Percentiles rank a stretch among this genome's conserved stretches.
Conservation (phyloP, 371 early-diverging fungal species). For the Parasitella parasitica region DNA sequence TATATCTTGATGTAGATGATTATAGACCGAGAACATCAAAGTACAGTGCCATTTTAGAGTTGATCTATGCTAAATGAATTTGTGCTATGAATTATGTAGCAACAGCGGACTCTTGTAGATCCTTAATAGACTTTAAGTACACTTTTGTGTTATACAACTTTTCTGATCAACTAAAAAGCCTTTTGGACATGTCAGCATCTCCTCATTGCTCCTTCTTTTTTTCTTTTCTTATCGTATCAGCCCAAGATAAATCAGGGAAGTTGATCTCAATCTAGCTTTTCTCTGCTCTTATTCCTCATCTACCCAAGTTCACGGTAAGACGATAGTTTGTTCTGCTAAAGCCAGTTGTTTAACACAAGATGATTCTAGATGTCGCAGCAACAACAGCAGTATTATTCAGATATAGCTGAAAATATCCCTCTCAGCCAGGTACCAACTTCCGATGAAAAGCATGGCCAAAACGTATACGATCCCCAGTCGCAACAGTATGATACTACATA, state of each 20-base stretch:
- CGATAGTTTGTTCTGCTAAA: too few species aligned
- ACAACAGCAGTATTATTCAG: background rate
- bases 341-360: background rate
- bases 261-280: background rate
- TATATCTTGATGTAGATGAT: too few species aligned
- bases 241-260: background rate
- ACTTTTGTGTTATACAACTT: too few species aligned
- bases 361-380: background rate
- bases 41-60: too few species aligned
- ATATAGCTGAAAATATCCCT: background rate
- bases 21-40: too few species aligned
- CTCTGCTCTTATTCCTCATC: background rate
- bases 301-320: background rate
- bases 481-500: background rate
- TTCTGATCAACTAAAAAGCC: background rate
- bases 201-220: background rate
- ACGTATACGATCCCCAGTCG: background rate
- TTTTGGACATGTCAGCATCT: background rate
- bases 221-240: background rate
- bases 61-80: background rate
- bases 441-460: background rate
- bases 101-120: background rate
- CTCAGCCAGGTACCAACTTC: background rate
- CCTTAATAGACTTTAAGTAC: background rate
- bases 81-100: background rate